phyloP scores from a whole-genome alignment of 2,329 filamentous ascomycete genomes.

The Epichloe sibirici region DNA sequence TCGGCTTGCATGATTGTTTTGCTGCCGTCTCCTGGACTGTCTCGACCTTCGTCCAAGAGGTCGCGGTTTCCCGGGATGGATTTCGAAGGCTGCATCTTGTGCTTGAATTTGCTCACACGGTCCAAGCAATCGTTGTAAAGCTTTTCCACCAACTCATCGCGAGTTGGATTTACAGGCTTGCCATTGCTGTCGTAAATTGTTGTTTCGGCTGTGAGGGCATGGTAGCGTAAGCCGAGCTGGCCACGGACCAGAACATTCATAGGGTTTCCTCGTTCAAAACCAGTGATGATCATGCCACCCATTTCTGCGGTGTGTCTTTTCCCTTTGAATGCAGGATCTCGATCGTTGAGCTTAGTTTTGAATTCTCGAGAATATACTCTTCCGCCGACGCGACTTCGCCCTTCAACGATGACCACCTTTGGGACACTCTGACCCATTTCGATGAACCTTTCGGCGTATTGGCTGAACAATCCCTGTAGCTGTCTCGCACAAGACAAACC shows the following conservation, averaged over 20 bases:
- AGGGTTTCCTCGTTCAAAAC: slow-evolving; percentile 91
- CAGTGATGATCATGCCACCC: slow-evolving; percentile 96
- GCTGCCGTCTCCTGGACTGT: slow-evolving; percentile 57
- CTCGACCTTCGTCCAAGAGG: slow-evolving; percentile 70
- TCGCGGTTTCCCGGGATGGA: slow-evolving; percentile 73
- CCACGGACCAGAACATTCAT: slow-evolving; percentile 83
- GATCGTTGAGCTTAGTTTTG: slow-evolving; percentile 41
- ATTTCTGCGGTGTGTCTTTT: slow-evolving; percentile 78
- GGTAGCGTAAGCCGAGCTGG: slow-evolving; percentile 78
- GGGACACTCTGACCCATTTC: slow-evolving; percentile 56
- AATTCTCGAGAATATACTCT: slow-evolving; percentile 77
- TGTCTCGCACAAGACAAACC: slow-evolving; percentile 88
- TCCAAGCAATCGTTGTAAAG: slow-evolving; percentile 93
- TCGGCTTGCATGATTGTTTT: slow-evolving; percentile 62
- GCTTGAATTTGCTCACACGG: slow-evolving; percentile 80
- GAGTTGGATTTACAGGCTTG: slow-evolving; percentile 60
- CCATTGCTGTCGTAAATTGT: slow-evolving; percentile 83
- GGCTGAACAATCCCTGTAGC: slow-evolving; percentile 71
- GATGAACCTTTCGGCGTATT: slow-evolving; percentile 59
- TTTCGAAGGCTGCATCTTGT: slow-evolving; percentile 56
- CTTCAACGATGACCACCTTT: slow-evolving; percentile 72
- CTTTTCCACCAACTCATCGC: slow-evolving; percentile 76
- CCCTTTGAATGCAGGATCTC: slow-evolving; percentile 40
- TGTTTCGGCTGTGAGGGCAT: slow-evolving; percentile 65
- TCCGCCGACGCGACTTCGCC: slow-evolving; percentile 75